phyloP scores from a whole-genome alignment of 306 rosid genomes.

The Coriaria nepalensis region DNA sequence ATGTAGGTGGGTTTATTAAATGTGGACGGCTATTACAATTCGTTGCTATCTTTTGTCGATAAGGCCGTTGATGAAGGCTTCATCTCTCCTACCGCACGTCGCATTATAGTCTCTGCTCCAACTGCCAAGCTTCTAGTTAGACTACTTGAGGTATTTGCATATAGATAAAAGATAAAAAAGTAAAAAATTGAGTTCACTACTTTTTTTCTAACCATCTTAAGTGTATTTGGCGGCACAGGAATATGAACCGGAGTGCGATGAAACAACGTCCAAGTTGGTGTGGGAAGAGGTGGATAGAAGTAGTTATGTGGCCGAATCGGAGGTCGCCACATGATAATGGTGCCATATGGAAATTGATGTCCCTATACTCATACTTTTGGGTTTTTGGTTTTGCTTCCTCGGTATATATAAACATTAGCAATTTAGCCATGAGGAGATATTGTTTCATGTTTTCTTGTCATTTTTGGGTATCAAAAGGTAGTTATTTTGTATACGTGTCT shows the following conservation, averaged over 20 bases:
- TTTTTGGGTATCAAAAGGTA: background rate
- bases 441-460: slow-evolving; percentile 2
- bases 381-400: slow-evolving; percentile 27
- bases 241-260: slow-evolving; percentile 77
- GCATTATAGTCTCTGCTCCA: slow-evolving; percentile 92
- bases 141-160: slow-evolving; percentile 76
- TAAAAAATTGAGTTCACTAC: too few species aligned
- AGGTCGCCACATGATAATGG: slow-evolving; percentile 49
- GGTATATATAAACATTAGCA: slow-evolving; percentile 29
- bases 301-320: slow-evolving; percentile 54
- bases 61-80: slow-evolving; percentile 99
- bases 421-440: slow-evolving; percentile 5
- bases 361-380: background rate
- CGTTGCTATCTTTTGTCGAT: slow-evolving; percentile 75
- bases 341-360: slow-evolving; percentile 5
- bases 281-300: slow-evolving; percentile 76
- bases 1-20: slow-evolving; percentile 92
- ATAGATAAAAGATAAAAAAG: too few species aligned
- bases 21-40: slow-evolving; percentile 93
- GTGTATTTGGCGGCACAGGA: slow-evolving; percentile 30
- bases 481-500: slow-evolving; percentile 9
- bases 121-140: slow-evolving; percentile 73
- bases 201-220: too few species aligned
- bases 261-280: slow-evolving; percentile 76
- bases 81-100: slow-evolving; percentile 90